Conservation (phyloP, 2,329 filamentous ascomycete species). For the Penicillium aurantiogriseum region DNA sequence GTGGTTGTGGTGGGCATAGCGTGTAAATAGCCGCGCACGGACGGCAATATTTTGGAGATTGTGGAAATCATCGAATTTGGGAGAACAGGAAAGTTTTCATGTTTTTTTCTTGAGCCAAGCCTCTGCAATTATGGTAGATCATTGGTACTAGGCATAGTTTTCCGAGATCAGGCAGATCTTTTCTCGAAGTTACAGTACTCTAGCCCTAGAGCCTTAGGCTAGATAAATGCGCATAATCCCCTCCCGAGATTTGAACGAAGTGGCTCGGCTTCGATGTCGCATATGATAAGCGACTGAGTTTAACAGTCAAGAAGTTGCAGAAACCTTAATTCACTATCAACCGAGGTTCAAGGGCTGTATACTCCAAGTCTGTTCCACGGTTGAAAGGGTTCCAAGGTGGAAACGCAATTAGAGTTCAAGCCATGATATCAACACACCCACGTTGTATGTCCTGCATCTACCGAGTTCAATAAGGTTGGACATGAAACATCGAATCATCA, state of each 20-base stretch:
- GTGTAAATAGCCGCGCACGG: conserved; percentile 16
- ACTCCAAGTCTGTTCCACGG: neutral
- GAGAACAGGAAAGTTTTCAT: neutral
- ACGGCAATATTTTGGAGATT: neutral
- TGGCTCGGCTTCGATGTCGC: neutral
- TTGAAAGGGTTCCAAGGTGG: neutral
- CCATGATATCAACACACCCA: neutral
- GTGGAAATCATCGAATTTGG: neutral
- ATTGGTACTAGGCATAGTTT: neutral
- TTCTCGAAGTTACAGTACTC: no score
- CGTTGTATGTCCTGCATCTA: neutral
- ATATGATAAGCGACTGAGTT: neutral
- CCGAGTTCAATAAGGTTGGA: neutral
- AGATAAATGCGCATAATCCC: no score
- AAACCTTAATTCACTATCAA: neutral
- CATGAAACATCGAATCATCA: neutral
- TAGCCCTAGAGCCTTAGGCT: no score
- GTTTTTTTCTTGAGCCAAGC: neutral
- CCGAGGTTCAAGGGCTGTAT: no score
- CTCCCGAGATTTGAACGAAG: no score
- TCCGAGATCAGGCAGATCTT: no score
- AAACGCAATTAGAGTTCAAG: neutral
- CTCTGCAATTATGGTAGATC: neutral
- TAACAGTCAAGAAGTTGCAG: neutral
- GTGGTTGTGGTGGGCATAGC: neutral